Evolutionary conservation across 2,329 filamentous ascomycete species (phyloP).

Genomic region (Fusarium nurragi): DNA sequence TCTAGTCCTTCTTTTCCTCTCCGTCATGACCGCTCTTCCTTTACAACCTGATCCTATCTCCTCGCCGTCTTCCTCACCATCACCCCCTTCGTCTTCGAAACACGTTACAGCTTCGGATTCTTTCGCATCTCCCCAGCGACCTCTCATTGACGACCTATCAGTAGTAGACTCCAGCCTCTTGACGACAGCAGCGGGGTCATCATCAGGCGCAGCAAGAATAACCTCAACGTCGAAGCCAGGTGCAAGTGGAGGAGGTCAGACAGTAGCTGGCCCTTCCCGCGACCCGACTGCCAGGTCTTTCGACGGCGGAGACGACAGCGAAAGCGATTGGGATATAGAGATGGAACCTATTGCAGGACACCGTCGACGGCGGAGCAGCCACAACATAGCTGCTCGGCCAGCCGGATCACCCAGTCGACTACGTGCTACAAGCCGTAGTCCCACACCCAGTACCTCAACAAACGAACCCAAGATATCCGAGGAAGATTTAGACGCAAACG

Average conservation of each 20-base stretch:
- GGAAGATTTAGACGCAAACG: slow-evolving; percentile 49
- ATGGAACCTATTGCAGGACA: slow-evolving; percentile 66
- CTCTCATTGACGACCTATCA: slow-evolving; percentile 17
- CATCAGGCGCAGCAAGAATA: slow-evolving; percentile 12
- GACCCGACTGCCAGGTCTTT: slow-evolving; percentile 17
- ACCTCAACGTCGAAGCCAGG: slow-evolving; percentile 10
- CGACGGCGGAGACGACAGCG: slow-evolving; percentile 50
- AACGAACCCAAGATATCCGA: slow-evolving; percentile 60
- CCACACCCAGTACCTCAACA: slow-evolving; percentile 40
- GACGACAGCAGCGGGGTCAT: slow-evolving; percentile 13
- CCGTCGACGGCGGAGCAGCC: slow-evolving; percentile 65
- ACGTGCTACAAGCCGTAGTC: slow-evolving; percentile 37
- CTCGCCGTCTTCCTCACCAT: slow-evolving; percentile 16
- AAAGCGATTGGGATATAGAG: slow-evolving; percentile 58
- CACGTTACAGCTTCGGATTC: slow-evolving; percentile 14
- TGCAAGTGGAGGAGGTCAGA: slow-evolving; percentile 22
- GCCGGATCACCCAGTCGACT: slow-evolving; percentile 43
- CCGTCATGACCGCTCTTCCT: slow-evolving; percentile 40
- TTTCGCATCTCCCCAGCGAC: slow-evolving; percentile 17
- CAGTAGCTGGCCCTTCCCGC: slow-evolving; percentile 34
- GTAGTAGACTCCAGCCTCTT: slow-evolving; percentile 8
- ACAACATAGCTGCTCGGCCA: slow-evolving; percentile 48
- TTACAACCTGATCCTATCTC: slow-evolving; percentile 28
- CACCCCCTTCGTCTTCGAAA: slow-evolving; percentile 20
- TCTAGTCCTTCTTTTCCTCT: slow-evolving; percentile 30